Base-by-base conservation (phyloP, 73 alveolate species). In the Halteria grandinella region DNA sequence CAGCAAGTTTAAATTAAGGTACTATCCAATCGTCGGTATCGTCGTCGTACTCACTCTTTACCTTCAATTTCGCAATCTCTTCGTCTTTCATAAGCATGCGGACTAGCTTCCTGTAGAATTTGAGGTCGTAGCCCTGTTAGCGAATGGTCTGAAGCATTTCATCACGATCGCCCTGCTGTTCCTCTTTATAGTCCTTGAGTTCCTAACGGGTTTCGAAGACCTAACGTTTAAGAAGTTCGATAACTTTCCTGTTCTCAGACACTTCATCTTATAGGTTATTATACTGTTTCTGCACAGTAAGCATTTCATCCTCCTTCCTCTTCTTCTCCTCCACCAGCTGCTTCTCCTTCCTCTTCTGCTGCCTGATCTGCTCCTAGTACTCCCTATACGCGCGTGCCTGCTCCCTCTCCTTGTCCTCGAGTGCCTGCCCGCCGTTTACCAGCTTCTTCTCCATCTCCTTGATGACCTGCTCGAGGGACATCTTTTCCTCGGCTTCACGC, bases 141-240 rank as follows among this genome's bases (percentile, higher is more conserved):
- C 90, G 77, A 14, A 93, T 88, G 18, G 85, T 45, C 55, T 93
- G 97, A 53, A 89, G 79, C 39, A 91, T 59, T 52, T 89, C 93
- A 47, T 89, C 89, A 75, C 88, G 87, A 37, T 93, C 93, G 50
- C 87, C 77, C 71, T 87, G 54, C 50, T 87, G 79, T 55, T 91
- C 98, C 53, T 69, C 55, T 73, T 90, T 79, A 21, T 90, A 55
- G 74, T 93, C 96, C 43, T 90, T 90, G 20, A 93, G 76, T 77
- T 93, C 98, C 24, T 14, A 20, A 2, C 34, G 10, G 23, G 89
- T 55, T 48, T 49, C 18, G 50, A 64, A 48, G 39, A 55, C 77
- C 69, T 84, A 60, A 15, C 34, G 27, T 64, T 71, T 84, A 18
- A 84, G 45, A 48, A 78, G 28, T 28, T 77, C 57, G 21, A 84